These are phyloP conservation scores for Dothideomycetes sp. DNA, from an alignment of 2,329 filamentous ascomycete species.

Conservation along the genomic window DNA sequence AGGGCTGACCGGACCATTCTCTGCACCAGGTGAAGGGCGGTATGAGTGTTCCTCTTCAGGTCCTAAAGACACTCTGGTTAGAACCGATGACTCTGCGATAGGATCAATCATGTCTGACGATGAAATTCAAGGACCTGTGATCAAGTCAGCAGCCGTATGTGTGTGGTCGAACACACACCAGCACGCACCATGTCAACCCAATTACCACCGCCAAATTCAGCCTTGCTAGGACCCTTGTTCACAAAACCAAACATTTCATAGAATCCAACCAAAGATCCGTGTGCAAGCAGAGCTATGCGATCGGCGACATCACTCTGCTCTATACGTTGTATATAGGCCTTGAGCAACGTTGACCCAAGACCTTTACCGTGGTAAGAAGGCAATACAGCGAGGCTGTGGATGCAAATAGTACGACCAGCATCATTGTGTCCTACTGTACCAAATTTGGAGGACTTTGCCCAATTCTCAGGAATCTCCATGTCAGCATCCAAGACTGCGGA, in stretches of 20 bases:
- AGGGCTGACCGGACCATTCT: not conserved
- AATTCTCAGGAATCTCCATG: conserved; percentile 63
- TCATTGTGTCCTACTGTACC: conserved; percentile 54
- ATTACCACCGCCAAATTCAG: conserved; percentile 63
- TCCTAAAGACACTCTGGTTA: not conserved
- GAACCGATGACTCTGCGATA: not conserved
- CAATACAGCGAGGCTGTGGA: conserved; percentile 74
- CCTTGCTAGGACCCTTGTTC: conserved; percentile 56
- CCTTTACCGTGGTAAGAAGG: conserved; percentile 65
- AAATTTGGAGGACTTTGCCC: conserved; percentile 31
- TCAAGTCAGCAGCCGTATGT: not conserved
- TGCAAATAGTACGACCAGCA: conserved; percentile 59
- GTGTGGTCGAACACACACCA: conserved; percentile 1
- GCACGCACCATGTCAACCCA: conserved; percentile 69
- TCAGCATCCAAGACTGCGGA: conserved; percentile 58
- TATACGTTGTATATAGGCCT: conserved; percentile 67
- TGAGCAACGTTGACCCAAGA: conserved; percentile 62
- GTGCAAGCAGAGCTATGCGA: conserved; percentile 64
- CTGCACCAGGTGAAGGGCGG: not conserved
- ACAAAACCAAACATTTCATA: conserved; percentile 69
- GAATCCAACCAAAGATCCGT: conserved; percentile 61
- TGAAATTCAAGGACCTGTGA: not conserved
- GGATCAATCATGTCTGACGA: not conserved
- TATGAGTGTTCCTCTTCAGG: not conserved
- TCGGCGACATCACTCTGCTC: conserved; percentile 59